Evolutionary conservation across 2,329 filamentous ascomycete genomes (phyloP).

Genomic region (Colletotrichum tropicale): DNA sequence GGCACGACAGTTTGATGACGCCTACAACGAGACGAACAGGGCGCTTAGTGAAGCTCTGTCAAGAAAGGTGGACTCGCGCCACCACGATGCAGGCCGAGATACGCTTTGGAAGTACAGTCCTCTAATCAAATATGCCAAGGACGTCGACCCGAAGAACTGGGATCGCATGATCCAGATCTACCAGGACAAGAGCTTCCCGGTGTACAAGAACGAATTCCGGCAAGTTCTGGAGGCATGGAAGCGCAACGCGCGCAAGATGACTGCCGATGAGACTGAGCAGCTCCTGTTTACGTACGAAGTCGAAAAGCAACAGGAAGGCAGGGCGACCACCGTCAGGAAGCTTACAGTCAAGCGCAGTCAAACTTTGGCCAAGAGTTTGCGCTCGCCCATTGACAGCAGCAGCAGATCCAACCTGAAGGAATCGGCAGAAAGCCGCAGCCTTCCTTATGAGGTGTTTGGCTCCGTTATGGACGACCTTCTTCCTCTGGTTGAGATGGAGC

Average conservation of each 20-base stretch:
- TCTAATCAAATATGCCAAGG: conserved; percentile 84
- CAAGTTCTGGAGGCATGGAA: conserved; percentile 82
- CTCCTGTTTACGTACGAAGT: conserved; percentile 84
- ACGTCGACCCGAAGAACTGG: conserved; percentile 85
- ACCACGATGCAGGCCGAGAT: conserved; percentile 74
- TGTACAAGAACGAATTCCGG: conserved; percentile 84
- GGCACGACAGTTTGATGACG: conserved; percentile 78
- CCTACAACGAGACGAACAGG: conserved; percentile 72
- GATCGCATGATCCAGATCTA: conserved; percentile 80
- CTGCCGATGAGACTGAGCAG: conserved; percentile 74
- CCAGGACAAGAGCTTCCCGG: conserved; percentile 73
- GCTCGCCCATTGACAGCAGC: conserved; percentile 69
- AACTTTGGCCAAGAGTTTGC: conserved; percentile 77
- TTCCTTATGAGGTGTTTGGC: conserved; percentile 82
- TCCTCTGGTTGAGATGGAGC: conserved; percentile 86
- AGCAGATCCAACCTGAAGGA: conserved; percentile 59
- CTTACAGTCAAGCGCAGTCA: conserved; percentile 94
- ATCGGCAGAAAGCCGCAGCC: conserved; percentile 66
- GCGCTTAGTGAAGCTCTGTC: conserved; percentile 64
- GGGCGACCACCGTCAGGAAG: conserved; percentile 81
- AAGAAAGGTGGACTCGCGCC: conserved; percentile 71
- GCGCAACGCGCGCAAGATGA: conserved; percentile 74
- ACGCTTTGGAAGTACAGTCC: conserved; percentile 88
- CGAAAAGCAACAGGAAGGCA: conserved; percentile 85
- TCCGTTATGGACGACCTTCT: conserved; percentile 82